These are phyloP conservation scores for Eucalyptus polybractea DNA, from an alignment of 345 rosid species.

Conservation along the genomic window DNA sequence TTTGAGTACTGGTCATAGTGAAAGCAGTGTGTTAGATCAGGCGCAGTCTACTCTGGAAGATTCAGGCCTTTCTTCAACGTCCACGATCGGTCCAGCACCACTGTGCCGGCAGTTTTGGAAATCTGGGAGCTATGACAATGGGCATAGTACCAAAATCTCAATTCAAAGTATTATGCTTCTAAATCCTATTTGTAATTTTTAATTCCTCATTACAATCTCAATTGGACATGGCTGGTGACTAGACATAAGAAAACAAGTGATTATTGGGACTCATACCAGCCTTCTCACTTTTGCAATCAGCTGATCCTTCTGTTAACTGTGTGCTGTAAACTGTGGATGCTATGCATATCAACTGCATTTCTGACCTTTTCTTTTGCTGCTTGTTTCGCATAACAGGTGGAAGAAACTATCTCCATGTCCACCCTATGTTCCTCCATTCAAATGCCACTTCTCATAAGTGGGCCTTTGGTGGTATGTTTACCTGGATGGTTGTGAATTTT, in stretches of 20 bases:
- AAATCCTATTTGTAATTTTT: neutral
- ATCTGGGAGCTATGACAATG: slow-evolving; percentile 67
- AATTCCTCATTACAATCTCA: neutral
- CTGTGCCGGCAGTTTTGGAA: slow-evolving; percentile 93
- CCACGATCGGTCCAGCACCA: slow-evolving; percentile 55
- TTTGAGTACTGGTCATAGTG: slow-evolving; percentile 32
- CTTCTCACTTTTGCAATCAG: neutral
- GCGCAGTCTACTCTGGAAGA: slow-evolving; percentile 61
- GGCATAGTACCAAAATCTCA: slow-evolving; percentile 27
- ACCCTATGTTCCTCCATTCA: slow-evolving; percentile 95
- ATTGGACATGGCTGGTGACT: neutral
- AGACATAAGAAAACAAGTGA: neutral
- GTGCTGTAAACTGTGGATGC: neutral
- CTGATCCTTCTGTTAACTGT: neutral
- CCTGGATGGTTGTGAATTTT: neutral
- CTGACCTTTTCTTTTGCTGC: neutral
- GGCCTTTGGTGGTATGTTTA: slow-evolving; percentile 88
- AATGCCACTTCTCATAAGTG: slow-evolving; percentile 99
- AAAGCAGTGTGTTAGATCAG: slow-evolving; percentile 58
- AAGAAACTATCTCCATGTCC: slow-evolving; percentile 73
- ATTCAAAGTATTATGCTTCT: slow-evolving; percentile 41
- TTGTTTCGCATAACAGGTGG: slow-evolving; percentile 29
- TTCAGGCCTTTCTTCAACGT: slow-evolving; percentile 44
- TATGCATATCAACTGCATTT: neutral
- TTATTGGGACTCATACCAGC: neutral